Evolutionary conservation across 441 rosid species (phyloP).

Genomic region (Populus hybrid): DNA sequence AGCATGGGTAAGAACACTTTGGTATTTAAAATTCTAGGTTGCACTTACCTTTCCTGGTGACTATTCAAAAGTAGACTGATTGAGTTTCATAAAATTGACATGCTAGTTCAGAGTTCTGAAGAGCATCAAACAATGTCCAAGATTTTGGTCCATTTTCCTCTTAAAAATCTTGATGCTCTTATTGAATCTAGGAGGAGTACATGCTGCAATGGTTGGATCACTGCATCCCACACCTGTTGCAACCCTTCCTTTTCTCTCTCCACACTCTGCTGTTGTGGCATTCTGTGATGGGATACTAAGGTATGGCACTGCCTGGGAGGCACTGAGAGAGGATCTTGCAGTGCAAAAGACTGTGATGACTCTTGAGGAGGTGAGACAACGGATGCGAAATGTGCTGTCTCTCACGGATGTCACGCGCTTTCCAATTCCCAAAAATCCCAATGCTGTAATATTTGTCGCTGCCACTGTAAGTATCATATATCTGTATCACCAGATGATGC

Average conservation of each 20-base stretch:
- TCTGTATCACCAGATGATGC: constrained; percentile 3
- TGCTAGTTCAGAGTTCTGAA: not conserved
- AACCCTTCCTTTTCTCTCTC: constrained; percentile 91
- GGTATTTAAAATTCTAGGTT: not conserved
- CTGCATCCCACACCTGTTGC: constrained; percentile 94
- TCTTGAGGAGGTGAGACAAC: constrained; percentile 86
- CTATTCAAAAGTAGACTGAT: not conserved
- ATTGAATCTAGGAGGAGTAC: constrained; percentile 84
- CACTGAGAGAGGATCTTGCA: constrained; percentile 80
- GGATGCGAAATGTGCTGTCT: constrained; percentile 86
- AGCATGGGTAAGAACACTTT: constrained; percentile 77
- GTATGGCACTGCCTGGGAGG: constrained; percentile 97
- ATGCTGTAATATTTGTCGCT: constrained; percentile 82
- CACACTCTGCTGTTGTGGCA: constrained; percentile 98
- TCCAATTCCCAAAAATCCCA: constrained; percentile 78
- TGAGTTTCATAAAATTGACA: not conserved
- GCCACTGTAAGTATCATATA: constrained; percentile 75
- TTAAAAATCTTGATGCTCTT: constrained; percentile 24
- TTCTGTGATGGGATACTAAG: constrained; percentile 92
- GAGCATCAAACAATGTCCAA: not conserved
- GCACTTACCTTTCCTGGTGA: constrained; percentile 10
- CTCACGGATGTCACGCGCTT: constrained; percentile 98
- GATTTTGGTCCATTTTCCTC: not conserved
- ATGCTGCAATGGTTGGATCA: constrained; percentile 98
- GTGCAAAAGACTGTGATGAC: constrained; percentile 63